These are phyloP conservation scores for Lactarius quietus DNA, from an alignment of 768 basidiomycete genomes.

Conservation along the genomic window DNA sequence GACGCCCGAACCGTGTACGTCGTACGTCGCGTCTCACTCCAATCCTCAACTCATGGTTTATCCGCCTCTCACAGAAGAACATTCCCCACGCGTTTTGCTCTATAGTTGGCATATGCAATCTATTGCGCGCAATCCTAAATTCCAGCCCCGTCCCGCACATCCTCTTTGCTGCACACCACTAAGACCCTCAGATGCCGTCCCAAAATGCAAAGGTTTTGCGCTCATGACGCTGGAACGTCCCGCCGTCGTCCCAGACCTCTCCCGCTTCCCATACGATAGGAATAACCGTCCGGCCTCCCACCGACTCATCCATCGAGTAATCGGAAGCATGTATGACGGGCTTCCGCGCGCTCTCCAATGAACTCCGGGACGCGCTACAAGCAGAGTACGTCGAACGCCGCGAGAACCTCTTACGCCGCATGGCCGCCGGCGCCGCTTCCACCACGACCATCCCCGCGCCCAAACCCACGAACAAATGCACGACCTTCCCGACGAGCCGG, in stretches of 20 bases:
- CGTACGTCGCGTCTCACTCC: not conserved
- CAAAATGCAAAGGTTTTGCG: slow-evolving; percentile 73
- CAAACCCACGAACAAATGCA: no score
- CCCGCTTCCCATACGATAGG: slow-evolving; percentile 61
- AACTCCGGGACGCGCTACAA: slow-evolving; percentile 59
- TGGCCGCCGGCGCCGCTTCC: slow-evolving; percentile 8
- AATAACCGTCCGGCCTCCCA: not conserved
- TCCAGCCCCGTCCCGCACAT: slow-evolving; percentile 48
- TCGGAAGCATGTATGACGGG: slow-evolving; percentile 55
- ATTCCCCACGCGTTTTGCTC: slow-evolving; percentile 55
- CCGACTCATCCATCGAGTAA: slow-evolving; percentile 2
- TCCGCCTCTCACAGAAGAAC: slow-evolving; percentile 56
- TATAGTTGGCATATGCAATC: slow-evolving; percentile 41
- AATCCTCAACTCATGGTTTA: not conserved
- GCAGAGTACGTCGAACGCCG: slow-evolving; percentile 68
- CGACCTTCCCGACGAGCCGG: not conserved
- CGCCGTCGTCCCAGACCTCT: slow-evolving; percentile 39
- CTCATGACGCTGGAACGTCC: slow-evolving; percentile 52
- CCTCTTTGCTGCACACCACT: slow-evolving; percentile 57
- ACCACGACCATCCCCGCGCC: not conserved
- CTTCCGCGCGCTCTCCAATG: slow-evolving; percentile 53
- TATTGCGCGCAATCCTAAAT: slow-evolving; percentile 33
- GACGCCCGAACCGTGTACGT: slow-evolving; percentile 55
- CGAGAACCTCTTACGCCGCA: slow-evolving; percentile 44
- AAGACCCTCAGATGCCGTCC: slow-evolving; percentile 51